A percentile compares a stretch with the other conserved stretches of the same genome.
These are phyloP conservation scores for Cordyceps fumosorosea DNA, from an alignment of 2,329 filamentous ascomycete species.

Conservation along the genomic window DNA sequence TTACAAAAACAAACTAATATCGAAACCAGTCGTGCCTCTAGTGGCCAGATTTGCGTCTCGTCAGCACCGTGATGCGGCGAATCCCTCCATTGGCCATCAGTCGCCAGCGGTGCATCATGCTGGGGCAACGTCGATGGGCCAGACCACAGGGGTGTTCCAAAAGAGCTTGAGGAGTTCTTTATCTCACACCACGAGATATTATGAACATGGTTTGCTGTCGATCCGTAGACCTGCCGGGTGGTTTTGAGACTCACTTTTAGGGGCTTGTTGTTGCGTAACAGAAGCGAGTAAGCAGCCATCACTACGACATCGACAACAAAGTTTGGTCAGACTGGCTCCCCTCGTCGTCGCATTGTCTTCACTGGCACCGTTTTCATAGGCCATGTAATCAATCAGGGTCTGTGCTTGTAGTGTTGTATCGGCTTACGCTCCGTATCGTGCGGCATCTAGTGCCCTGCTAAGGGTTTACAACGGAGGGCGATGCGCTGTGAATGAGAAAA, in stretches of 20 bases:
- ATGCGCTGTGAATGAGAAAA: no score
- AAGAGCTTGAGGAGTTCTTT: neutral
- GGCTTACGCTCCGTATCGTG: neutral
- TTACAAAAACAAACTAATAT: neutral
- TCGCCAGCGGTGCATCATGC: neutral
- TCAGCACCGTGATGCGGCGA: neutral
- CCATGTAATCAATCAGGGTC: neutral
- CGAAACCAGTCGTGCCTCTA: neutral
- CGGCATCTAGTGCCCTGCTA: neutral
- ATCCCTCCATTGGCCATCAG: neutral
- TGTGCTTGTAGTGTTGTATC: neutral
- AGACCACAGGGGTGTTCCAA: neutral
- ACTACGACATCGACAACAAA: neutral
- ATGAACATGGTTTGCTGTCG: neutral
- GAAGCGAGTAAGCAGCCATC: neutral
- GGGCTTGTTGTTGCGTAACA: neutral
- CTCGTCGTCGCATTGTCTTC: neutral
- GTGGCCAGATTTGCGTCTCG: neutral
- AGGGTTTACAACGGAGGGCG: neutral
- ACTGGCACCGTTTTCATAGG: neutral
- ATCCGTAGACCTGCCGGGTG: neutral
- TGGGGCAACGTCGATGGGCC: neutral
- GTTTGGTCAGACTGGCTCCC: neutral
- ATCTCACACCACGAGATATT: neutral
- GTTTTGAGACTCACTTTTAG: neutral